A percentile compares a stretch with the other conserved stretches of the same genome.
These are phyloP conservation scores for Paracorniculantispora psalliotae DNA, from an alignment of 2,329 filamentous ascomycete genomes.

Conservation along the genomic window DNA sequence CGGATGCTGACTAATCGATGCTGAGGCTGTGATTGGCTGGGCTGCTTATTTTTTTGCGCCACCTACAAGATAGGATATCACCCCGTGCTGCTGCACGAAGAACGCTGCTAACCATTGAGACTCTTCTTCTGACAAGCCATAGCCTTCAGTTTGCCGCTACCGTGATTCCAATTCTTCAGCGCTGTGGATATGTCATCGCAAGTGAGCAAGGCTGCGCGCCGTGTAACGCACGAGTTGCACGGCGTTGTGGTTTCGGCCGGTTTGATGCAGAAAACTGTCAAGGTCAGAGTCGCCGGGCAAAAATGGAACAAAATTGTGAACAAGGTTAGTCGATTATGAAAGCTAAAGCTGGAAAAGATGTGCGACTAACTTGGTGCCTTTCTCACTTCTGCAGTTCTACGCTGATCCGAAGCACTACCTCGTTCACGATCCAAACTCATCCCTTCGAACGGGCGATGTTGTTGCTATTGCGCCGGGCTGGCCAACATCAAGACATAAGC, in stretches of 20 bases:
- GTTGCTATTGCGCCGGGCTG: conserved; percentile 64
- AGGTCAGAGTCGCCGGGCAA: conserved; percentile 66
- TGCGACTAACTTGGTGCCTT: neutral
- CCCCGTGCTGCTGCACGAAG: no score
- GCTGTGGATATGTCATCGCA: conserved; percentile 33
- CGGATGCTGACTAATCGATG: conserved; percentile 5
- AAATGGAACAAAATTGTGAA: conserved; percentile 68
- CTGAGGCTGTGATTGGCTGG: neutral
- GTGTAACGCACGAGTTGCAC: conserved; percentile 47
- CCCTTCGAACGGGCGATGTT: conserved; percentile 68
- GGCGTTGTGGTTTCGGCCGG: conserved; percentile 75
- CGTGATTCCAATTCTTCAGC: neutral
- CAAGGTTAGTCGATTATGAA: conserved; percentile 50
- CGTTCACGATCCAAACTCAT: conserved; percentile 73
- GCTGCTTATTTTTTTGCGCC: neutral
- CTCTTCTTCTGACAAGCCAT: no score
- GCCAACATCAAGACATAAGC: conserved; percentile 61
- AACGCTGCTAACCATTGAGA: no score
- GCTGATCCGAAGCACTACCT: conserved; percentile 60
- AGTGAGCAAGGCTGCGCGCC: conserved; percentile 37
- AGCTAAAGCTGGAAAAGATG: neutral
- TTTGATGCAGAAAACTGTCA: conserved; percentile 73
- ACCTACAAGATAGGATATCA: no score
- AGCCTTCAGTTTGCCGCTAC: neutral
- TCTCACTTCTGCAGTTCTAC: conserved; percentile 42